A percentile compares a stretch with the other conserved stretches of the same genome.
Evolutionary conservation across 345 rosid species (phyloP).

Genomic region (Brassica cretica): DNA sequence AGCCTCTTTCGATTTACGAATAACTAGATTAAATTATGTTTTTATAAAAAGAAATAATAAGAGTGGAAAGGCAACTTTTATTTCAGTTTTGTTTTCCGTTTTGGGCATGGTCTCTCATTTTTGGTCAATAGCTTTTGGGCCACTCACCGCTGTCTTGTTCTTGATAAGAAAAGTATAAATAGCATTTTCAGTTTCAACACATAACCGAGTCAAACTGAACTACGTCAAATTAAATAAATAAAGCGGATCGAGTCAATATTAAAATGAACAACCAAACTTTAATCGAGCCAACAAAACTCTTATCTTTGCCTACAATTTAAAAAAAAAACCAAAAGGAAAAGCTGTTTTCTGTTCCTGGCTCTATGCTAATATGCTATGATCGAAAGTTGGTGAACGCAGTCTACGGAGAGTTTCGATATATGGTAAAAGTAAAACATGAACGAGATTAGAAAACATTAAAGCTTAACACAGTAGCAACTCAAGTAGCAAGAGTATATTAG

Average conservation of each 20-base stretch:
- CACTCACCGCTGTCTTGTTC: not conserved
- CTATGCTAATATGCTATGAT: conserved; percentile 4
- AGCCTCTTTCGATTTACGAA: not conserved
- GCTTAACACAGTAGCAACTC: no score
- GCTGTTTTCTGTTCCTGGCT: not conserved
- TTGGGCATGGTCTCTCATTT: not conserved
- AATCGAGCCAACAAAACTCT: not conserved
- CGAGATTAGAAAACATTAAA: not conserved
- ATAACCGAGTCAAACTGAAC: not conserved
- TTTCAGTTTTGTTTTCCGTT: not conserved
- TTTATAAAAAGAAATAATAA: no score
- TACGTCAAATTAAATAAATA: conserved; percentile 8
- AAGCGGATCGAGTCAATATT: conserved; percentile 12
- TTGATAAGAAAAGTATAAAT: not conserved
- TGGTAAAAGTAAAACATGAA: not conserved
- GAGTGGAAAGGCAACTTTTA: not conserved
- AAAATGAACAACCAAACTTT: not conserved
- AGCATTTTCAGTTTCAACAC: not conserved
- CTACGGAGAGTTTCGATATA: not conserved
- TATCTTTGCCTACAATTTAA: not conserved
- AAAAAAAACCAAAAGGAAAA: not conserved
- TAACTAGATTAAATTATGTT: no score
- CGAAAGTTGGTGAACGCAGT: not conserved
- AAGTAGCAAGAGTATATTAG: no score
- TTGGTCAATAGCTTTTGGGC: not conserved